Conservation (phyloP, 148 eudicot genomes). For the Fallopia convolvulus region DNA sequence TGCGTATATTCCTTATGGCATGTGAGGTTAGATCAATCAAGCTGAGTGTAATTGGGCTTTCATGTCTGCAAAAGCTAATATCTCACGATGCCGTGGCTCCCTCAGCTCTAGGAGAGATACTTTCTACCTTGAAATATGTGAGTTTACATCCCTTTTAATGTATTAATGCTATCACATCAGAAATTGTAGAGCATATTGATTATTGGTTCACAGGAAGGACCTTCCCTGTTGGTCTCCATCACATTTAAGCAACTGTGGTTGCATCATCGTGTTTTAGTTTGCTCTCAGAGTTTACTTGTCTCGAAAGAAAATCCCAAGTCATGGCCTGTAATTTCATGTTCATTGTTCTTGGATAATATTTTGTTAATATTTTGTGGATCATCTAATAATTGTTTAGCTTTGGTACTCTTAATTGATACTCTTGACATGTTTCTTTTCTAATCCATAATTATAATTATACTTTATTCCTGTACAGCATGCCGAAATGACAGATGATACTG, state of each 20-base stretch:
- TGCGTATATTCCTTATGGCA: constrained; percentile 93
- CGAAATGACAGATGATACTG: constrained; percentile 91
- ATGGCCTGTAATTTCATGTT: background rate
- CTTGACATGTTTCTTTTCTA: constrained; percentile 5
- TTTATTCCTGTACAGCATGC: constrained; percentile 56
- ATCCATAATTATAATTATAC: background rate
- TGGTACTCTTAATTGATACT: background rate
- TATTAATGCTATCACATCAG: background rate
- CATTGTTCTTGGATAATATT: background rate
- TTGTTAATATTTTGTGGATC: background rate
- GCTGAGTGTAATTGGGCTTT: constrained; percentile 90
- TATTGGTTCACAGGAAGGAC: background rate
- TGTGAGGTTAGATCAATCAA: constrained; percentile 84
- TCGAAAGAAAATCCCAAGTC: background rate
- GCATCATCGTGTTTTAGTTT: background rate
- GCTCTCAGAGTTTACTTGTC: background rate
- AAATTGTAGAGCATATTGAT: background rate
- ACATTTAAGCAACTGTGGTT: background rate
- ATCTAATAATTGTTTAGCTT: background rate
- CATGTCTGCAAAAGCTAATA: constrained; percentile 94
- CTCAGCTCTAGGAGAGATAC: constrained; percentile 78
- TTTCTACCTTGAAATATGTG: constrained; percentile 78
- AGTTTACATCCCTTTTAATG: constrained; percentile 13
- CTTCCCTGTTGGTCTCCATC: background rate
- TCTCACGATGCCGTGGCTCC: constrained; percentile 93